Evolutionary conservation across 176 grass and related monocot genomes (phyloP), one percentile per base, ranked within the genome.

Genomic region (Microstegium vimineum): DNA sequence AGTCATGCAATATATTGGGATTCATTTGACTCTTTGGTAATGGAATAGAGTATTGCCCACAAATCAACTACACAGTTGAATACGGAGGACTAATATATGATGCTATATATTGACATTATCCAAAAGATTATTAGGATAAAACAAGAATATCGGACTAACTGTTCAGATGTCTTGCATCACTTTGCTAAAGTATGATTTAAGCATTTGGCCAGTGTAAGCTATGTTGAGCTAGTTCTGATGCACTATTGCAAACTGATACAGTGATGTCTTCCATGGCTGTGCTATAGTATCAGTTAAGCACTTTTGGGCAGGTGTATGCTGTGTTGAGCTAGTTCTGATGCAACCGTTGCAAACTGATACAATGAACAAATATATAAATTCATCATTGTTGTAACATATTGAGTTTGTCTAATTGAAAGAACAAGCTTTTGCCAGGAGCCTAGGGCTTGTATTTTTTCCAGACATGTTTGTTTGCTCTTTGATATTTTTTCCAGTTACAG

Each of bases 31-130:
- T 31, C 49, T 36, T 42, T 64, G 14, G 17, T 73, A 42, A 4
- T 66, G 28, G 16, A 65, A 77, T 75, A 30, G 27, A 23, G 17
- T 20, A 78, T 31, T 31, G 1, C 22, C n/a, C 18, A 31, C 10
- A 78, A 73, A 23, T 79, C 61, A 79, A 73, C 11, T 67, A 5
- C 66, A 74, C 13, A 51, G 22, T 30, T 66, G 60, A 79, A 82
- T 73, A 57, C 66, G 47, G 10, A 28, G 27, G 38, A 76, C 33
- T 22, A 45, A 45, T 9, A 9, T 10, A 61, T 46, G 47, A 51
- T 73, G n/a, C 17, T 34, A 17, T 22, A 8, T 26, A 32, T 78
- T 43, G 15, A 43, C 31, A 49, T 78, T 35, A 56, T 42, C 10
- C 1, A 25, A 14, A 73, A 63, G 2, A 37, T 80, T 78, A 45